Evolutionary conservation across 2,329 filamentous ascomycete species (phyloP), one percentile per base, ranked within the genome.

Genomic region (Phaeophleospora eucalypticola): DNA sequence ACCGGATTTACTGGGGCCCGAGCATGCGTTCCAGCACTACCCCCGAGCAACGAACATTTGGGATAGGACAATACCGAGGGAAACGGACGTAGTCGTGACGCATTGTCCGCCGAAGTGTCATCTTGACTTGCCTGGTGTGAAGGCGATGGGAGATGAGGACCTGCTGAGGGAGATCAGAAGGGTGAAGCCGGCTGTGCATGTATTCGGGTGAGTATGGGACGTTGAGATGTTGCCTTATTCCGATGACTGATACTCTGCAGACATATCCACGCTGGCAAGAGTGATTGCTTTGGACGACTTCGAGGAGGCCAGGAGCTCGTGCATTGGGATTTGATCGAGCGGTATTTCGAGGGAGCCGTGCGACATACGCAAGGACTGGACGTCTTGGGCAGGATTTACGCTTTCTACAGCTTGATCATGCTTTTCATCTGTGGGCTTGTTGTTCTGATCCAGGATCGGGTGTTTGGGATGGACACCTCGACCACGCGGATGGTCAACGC

Each of bases 261-360:
- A 12, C 89, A 95, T 67, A 78, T 90, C 18, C 89, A 95, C 69
- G 85, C 78, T 61, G 86, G 81, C 3, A 52, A 53, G 34, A 57
- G 48, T 20, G 61, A 63, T 44, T 38, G 48, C 7, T 42, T 62
- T 9, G 60, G 61, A 1, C 38, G 37, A 35, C 16, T 58, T 32
- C 58, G 41, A 7, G 79, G 85, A 37, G 89, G 89, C 14, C 73
- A 72, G 36, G 82, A 89, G 59, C 67, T 81, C 0, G 76, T 86
- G 8, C 85, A 81, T 68, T 95, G 86, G 76, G 87, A 93, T 65
- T 78, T 82, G 19, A 79, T 81, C 49, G 87, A 94, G 66, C 71
- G 70, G 24, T 78, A 78, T 1, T 89, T 88, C 68, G 87, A 91
- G 68, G 71, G 73, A n/a, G 73, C 88, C 18, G 73, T 77, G 61